A percentile compares a stretch with the other conserved stretches of the same genome.
These are phyloP conservation scores for Tolypocladium inflatum DNA, from an alignment of 2,329 filamentous ascomycete species.

Conservation along the genomic window DNA sequence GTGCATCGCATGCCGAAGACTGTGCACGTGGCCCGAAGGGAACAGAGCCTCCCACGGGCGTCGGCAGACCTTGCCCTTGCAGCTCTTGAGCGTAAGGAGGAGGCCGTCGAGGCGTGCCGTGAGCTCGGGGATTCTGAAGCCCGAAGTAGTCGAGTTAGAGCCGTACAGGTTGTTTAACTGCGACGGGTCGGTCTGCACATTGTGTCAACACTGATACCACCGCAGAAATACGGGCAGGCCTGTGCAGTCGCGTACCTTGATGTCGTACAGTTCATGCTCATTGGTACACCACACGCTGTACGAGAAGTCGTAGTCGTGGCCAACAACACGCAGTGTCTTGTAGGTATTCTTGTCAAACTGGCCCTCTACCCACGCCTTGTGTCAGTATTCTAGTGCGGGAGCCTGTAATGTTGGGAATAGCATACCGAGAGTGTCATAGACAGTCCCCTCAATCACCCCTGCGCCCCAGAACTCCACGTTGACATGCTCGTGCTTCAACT, in stretches of 20 bases:
- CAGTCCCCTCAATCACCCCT: constrained; percentile 26
- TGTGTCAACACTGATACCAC: background rate
- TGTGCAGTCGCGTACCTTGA: constrained; percentile 27
- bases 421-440: constrained; percentile 7
- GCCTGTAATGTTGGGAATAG: too few species aligned
- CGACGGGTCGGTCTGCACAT: constrained; percentile 37
- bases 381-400: background rate
- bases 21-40: constrained; percentile 40
- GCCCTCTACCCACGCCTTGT: background rate
- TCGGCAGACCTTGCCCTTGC: constrained; percentile 41
- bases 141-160: constrained; percentile 11
- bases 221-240: background rate
- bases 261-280: constrained; percentile 57
- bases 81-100: constrained; percentile 51
- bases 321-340: constrained; percentile 47
- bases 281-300: constrained; percentile 63
- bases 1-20: constrained; percentile 39
- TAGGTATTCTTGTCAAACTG: constrained; percentile 42
- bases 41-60: constrained; percentile 49
- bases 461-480: constrained; percentile 49
- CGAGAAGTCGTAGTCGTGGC: constrained; percentile 47
- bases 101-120: constrained; percentile 46
- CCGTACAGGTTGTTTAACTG: constrained; percentile 37
- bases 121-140: constrained; percentile 27
- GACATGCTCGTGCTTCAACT: constrained; percentile 40